Percentiles rank a stretch among this genome's conserved stretches.
Evolutionary conservation across 2,329 filamentous ascomycete genomes (phyloP).

Genomic region (Verticillium tricorpus): DNA sequence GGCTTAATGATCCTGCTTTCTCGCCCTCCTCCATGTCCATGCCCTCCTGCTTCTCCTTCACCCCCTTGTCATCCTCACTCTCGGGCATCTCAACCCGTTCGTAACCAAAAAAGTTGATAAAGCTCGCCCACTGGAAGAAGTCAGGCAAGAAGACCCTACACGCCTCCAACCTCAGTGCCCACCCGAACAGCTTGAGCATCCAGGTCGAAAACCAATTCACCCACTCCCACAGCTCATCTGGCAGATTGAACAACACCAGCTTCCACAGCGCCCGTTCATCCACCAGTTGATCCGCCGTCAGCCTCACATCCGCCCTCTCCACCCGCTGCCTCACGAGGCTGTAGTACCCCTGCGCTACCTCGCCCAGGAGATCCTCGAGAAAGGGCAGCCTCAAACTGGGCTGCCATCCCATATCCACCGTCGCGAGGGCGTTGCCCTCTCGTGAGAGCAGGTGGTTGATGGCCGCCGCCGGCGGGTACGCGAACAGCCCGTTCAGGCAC

Average conservation of each 20-base stretch:
- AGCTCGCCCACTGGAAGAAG: neutral
- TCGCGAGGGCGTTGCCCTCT: neutral
- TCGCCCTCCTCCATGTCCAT: neutral
- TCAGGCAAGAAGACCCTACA: neutral
- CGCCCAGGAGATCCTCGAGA: neutral
- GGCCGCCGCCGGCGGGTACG: neutral
- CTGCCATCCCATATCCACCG: neutral
- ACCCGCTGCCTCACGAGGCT: neutral
- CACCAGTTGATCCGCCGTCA: neutral
- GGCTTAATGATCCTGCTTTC: too few relatives aligned
- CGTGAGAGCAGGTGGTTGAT: neutral
- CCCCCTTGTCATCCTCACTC: neutral
- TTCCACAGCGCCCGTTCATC: neutral
- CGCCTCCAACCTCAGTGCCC: neutral
- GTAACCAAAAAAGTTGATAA: neutral
- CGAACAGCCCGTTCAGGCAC: neutral
- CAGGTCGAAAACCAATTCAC: neutral
- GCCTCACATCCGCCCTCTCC: neutral
- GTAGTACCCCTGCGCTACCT: conserved; percentile 11
- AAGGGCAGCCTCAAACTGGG: neutral
- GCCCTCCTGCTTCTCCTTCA: neutral
- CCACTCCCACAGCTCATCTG: neutral
- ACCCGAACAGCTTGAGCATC: neutral
- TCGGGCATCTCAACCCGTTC: neutral
- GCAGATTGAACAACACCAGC: neutral